These are phyloP conservation scores for Lanmaoa pseudosensibilis DNA, from an alignment of 768 basidiomycete species.

Conservation along the genomic window DNA sequence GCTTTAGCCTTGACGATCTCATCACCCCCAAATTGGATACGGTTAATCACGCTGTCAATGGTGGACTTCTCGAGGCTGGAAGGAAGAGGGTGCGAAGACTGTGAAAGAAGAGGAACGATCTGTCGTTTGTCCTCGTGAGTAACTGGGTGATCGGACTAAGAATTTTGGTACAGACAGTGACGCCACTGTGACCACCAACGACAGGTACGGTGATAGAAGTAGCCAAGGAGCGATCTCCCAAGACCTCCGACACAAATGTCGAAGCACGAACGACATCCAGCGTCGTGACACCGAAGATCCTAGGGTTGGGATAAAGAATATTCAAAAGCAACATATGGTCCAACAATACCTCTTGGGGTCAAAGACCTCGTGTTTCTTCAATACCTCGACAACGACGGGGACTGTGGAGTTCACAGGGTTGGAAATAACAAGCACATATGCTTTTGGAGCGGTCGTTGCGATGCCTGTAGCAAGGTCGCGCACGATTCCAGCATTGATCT, in stretches of 20 bases:
- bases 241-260: constrained; percentile 84
- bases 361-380: constrained; percentile 90
- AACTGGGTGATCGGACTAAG: not conserved
- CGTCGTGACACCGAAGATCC: constrained; percentile 97
- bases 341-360: constrained; percentile 79
- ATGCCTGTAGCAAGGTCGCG: constrained; percentile 90
- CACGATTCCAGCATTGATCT: constrained; percentile 99
- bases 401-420: constrained; percentile 99
- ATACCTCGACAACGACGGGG: constrained; percentile 92
- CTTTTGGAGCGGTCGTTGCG: constrained; percentile 81
- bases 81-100: constrained; percentile 79
- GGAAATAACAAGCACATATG: constrained; percentile 93
- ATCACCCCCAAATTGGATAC: constrained; percentile 95
- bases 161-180: constrained; percentile 56
- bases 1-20: constrained; percentile 99
- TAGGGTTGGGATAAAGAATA: constrained; percentile 32
- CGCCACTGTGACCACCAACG: constrained; percentile 92
- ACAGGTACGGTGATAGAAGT: constrained; percentile 78
- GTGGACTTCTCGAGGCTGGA: constrained; percentile 45
- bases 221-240: constrained; percentile 62
- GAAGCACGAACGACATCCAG: constrained; percentile 98
- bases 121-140: constrained; percentile 29
- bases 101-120: constrained; percentile 94
- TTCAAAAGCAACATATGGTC: not conserved
- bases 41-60: constrained; percentile 66